Base-by-base conservation (phyloP, 2,329 filamentous ascomycete genomes). In the Teratosphaeriaceae sp. region DNA sequence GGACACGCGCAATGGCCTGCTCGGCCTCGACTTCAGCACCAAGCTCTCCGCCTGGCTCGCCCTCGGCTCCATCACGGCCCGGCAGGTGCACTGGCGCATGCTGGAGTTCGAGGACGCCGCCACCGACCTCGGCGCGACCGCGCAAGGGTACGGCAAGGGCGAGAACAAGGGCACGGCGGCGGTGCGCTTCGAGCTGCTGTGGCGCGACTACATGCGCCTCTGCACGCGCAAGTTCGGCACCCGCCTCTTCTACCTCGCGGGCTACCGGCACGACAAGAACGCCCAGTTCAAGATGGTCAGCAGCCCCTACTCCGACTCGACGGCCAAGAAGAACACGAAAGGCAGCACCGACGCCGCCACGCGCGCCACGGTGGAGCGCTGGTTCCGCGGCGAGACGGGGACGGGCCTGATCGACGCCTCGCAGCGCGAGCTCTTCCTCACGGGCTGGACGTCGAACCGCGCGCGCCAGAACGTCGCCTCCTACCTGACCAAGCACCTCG, bases 161-260 rank as follows among this genome's bases (percentile, higher is more conserved):
- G 82, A 88, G 59, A 88, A 83, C 40, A 76, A 78, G 22, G 84
- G 85, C 0, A 88, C 83, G 0, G 75, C 75, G 24, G 76, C 72
- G 0, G 74, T 90, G 1, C 76, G 85, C 0, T 82, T 85, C 43
- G 84, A 90, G 56, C 68, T 92, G 0, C 63, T 90, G 0, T 88
- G 83, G 85, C 70, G 85, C 30, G 86, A 90, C 55, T 90, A 89
- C 56, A 88, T 90, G 81, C 74, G 83, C 1, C 73, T 90, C 0
- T 87, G 82, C 57, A 81, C 79, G 5, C 73, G 74, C 23, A 89
- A 89, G 54, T 88, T 85, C 48, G 75, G 77, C 0, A 57, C 63
- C 13, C 76, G 75, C 18, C 72, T 90, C 3, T 90, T 87, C 59
- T 65, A 68, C 11, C 63, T 82, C 1, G 70, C 73, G 3, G 85